Conservation (phyloP, 2,329 filamentous ascomycete genomes). For the Fusarium illudens region DNA sequence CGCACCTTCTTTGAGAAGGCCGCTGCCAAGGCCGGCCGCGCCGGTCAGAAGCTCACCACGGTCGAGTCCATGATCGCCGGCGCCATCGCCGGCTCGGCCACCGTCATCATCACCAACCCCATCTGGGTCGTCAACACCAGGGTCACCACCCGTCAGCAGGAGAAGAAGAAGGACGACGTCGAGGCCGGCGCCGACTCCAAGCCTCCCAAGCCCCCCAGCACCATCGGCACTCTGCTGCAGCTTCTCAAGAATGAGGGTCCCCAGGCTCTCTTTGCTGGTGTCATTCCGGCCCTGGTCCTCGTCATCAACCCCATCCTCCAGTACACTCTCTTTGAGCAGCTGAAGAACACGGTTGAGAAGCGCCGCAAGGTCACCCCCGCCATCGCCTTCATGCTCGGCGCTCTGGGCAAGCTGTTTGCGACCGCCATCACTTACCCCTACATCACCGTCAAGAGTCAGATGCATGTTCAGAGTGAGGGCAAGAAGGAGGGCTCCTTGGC, state of each 20-base stretch:
- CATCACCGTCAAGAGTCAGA: slow-evolving; percentile 97
- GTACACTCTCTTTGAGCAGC: slow-evolving; percentile 98
- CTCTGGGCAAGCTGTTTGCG: slow-evolving; percentile 91
- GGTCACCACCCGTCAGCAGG: slow-evolving; percentile 87
- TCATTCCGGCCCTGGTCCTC: slow-evolving; percentile 89
- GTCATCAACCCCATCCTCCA: slow-evolving; percentile 99
- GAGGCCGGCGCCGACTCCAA: slow-evolving; percentile 49
- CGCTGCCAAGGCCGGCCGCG: slow-evolving; percentile 75
- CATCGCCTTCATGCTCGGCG: slow-evolving; percentile 90
- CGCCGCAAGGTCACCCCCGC: slow-evolving; percentile 78
- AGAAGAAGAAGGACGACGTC: slow-evolving; percentile 55
- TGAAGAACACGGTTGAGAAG: slow-evolving; percentile 89
- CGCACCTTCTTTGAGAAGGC: slow-evolving; percentile 84
- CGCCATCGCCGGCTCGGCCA: slow-evolving; percentile 91
- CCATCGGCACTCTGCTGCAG: slow-evolving; percentile 80
- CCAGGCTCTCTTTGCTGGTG: slow-evolving; percentile 86
- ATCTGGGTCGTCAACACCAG: slow-evolving; percentile 99
- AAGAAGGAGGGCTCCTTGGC: slow-evolving; percentile 82
- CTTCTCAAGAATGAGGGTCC: slow-evolving; percentile 87
- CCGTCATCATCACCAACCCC: slow-evolving; percentile 95
- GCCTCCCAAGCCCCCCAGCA: slow-evolving; percentile 68
- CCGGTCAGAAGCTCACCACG: slow-evolving; percentile 84
- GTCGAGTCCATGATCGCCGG: slow-evolving; percentile 95
- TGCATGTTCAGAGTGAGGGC: slow-evolving; percentile 87
- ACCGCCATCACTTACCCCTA: slow-evolving; percentile 97